phyloP scores from a whole-genome alignment of 805 yeast species.

The Myxozyma geophila region DNA sequence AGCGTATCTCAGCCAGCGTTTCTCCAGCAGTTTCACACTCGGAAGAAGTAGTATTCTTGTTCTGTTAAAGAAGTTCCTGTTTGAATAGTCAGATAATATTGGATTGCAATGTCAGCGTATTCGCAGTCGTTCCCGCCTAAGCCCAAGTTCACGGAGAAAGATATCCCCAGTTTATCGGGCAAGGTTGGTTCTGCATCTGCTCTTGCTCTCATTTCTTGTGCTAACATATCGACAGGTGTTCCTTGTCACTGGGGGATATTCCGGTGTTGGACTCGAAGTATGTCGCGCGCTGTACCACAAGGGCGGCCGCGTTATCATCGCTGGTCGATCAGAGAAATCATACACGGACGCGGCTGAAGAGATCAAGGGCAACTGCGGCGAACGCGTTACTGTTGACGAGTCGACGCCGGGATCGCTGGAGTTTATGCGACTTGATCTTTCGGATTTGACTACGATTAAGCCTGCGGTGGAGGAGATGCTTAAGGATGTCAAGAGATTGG shows the following conservation, averaged over 20 bases:
- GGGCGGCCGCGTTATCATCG: conserved; percentile 24
- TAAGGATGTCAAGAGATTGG: conserved; percentile 41
- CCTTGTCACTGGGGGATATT: conserved; percentile 26
- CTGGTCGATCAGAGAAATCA: conserved; percentile 11
- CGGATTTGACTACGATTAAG: conserved; percentile 43
- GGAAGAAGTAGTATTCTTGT: too few relatives aligned
- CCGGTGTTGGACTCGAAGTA: conserved; percentile 31
- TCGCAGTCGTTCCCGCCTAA: conserved; percentile 17
- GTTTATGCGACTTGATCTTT: conserved; percentile 24
- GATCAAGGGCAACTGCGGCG: conserved; percentile 8
- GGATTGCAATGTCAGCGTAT: not conserved
- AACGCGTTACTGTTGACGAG: not conserved
- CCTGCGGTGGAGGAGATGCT: conserved; percentile 46
- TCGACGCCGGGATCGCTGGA: conserved; percentile 17
- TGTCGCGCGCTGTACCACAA: conserved; percentile 15
- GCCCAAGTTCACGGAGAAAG: conserved; percentile 27
- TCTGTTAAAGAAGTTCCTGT: too few relatives aligned
- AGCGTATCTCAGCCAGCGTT: too few relatives aligned
- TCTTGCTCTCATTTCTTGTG: not conserved
- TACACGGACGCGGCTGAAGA: conserved; percentile 18
- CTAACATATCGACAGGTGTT: conserved; percentile 40
- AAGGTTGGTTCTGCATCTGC: conserved; percentile 13
- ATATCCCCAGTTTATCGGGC: conserved; percentile 14
- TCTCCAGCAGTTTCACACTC: too few relatives aligned
- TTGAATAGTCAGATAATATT: too few relatives aligned